phyloP scores from a whole-genome alignment of 2,329 filamentous ascomycete genomes.

The Exophiala oligosperma region DNA sequence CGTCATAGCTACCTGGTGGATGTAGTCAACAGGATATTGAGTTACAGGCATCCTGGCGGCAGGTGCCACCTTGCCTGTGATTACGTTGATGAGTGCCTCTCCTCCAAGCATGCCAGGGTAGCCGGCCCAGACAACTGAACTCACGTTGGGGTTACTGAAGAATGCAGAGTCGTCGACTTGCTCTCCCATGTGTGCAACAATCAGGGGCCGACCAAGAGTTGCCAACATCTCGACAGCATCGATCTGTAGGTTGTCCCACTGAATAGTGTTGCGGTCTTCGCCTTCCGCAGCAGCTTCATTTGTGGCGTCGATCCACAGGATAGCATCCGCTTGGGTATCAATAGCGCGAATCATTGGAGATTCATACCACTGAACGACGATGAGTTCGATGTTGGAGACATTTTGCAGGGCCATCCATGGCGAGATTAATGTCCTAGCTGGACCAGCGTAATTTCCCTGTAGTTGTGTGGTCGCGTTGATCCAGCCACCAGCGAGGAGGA shows the following conservation, averaged over 20 bases:
- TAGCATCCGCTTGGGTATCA: conserved; percentile 37
- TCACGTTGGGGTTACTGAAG: conserved; percentile 39
- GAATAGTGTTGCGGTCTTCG: conserved; percentile 40
- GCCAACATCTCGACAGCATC: conserved; percentile 39
- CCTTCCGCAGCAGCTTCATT: conserved; percentile 43
- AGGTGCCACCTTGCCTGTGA: conserved; percentile 40
- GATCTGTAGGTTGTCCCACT: conserved; percentile 45
- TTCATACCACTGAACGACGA: not conserved
- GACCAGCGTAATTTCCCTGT: conserved; percentile 60
- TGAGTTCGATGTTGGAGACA: conserved; percentile 4
- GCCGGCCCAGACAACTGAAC: conserved; percentile 43
- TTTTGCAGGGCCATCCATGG: conserved; percentile 51
- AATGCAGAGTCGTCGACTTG: conserved; percentile 44
- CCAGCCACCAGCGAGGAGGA: conserved; percentile 58
- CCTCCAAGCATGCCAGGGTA: conserved; percentile 47
- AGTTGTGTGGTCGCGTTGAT: conserved; percentile 58
- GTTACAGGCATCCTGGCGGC: conserved; percentile 16
- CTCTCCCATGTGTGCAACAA: conserved; percentile 44
- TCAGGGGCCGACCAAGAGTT: conserved; percentile 37
- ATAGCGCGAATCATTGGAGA: conserved; percentile 27
- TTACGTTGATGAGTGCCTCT: conserved; percentile 40
- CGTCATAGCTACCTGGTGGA: conserved; percentile 38
- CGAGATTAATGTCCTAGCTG: conserved; percentile 55
- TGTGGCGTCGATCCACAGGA: conserved; percentile 44
- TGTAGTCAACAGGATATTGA: conserved; percentile 36